These are phyloP conservation scores for Yarrowia porcina DNA, from an alignment of 805 yeast species.

Conservation along the genomic window DNA sequence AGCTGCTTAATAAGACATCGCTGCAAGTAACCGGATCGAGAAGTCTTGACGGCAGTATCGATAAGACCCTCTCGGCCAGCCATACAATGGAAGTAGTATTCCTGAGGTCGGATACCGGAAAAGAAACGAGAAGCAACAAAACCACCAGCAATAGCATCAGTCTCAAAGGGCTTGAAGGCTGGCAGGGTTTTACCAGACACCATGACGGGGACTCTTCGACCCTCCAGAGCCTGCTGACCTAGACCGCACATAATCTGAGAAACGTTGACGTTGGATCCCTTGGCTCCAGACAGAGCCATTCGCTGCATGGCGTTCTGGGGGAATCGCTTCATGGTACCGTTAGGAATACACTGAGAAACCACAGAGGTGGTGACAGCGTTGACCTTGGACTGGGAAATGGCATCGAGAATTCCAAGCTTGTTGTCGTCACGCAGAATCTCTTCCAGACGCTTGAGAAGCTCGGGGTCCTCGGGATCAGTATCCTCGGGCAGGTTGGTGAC, in stretches of 20 bases:
- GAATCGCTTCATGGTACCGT: conserved; percentile 90
- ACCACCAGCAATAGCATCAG: conserved; percentile 98
- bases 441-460: conserved; percentile 81
- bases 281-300: conserved; percentile 99
- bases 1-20: conserved; percentile 97
- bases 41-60: conserved; percentile 98
- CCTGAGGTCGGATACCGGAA: conserved; percentile 97
- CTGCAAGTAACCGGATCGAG: conserved; percentile 96
- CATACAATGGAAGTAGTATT: conserved; percentile 99
- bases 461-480: conserved; percentile 56
- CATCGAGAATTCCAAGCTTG: conserved; percentile 91
- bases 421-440: conserved; percentile 92
- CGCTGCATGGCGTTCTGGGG: conserved; percentile 97
- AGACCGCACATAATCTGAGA: conserved; percentile 99
- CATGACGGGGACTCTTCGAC: conserved; percentile 99
- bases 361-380: conserved; percentile 91
- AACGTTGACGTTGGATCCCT: conserved; percentile 97
- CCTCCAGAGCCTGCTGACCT: conserved; percentile 99
- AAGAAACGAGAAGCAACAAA: conserved; percentile 95
- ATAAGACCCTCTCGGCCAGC: conserved; percentile 99
- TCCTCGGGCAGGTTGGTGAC: conserved; percentile 73
- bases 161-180: conserved; percentile 92
- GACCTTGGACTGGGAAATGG: conserved; percentile 89
- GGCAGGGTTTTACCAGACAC: conserved; percentile 97
- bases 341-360: conserved; percentile 91